Conservation (phyloP, 805 yeast genomes). For the Grigorovia jiainica region DNA sequence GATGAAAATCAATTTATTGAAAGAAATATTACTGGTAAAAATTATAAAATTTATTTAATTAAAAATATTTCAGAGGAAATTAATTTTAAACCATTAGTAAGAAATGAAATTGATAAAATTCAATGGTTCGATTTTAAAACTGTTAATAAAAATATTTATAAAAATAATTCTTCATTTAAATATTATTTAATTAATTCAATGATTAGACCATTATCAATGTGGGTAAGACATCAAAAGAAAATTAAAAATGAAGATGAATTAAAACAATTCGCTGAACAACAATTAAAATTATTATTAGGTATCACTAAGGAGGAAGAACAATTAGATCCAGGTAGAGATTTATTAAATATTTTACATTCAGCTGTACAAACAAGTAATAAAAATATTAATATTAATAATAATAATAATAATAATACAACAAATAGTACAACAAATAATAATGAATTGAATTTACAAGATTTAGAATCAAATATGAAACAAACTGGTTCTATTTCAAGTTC, state of each 20-base stretch:
- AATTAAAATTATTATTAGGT: conserved; percentile 57
- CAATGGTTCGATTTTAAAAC: conserved; percentile 63
- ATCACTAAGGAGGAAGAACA: conserved; percentile 33
- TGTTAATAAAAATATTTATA: conserved; percentile 27
- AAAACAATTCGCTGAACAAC: conserved; percentile 53
- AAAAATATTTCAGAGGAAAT: conserved; percentile 69
- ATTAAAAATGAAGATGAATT: conserved; percentile 46
- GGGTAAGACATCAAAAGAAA: conserved; percentile 46
- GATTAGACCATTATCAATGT: conserved; percentile 36
- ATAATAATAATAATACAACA: conserved; percentile 3
- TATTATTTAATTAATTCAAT: conserved; percentile 33
- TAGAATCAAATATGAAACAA: background rate
- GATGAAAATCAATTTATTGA: conserved; percentile 69
- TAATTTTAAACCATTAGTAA: conserved; percentile 68
- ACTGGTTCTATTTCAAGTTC: background rate
- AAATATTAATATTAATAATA: background rate
- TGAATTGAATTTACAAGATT: background rate
- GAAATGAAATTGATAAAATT: conserved; percentile 80
- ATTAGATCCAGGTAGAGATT: conserved; percentile 67
- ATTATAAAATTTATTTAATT: conserved; percentile 72
- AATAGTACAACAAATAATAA: background rate
- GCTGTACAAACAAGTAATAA: conserved; percentile 27
- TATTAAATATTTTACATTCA: conserved; percentile 50
- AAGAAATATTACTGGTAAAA: conserved; percentile 72
- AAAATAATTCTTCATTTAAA: conserved; percentile 19